A percentile compares a stretch with the other conserved stretches of the same genome.
These are phyloP conservation scores for Oidiodendron maius DNA, from an alignment of 495 filamentous ascomycete species.

Conservation along the genomic window DNA sequence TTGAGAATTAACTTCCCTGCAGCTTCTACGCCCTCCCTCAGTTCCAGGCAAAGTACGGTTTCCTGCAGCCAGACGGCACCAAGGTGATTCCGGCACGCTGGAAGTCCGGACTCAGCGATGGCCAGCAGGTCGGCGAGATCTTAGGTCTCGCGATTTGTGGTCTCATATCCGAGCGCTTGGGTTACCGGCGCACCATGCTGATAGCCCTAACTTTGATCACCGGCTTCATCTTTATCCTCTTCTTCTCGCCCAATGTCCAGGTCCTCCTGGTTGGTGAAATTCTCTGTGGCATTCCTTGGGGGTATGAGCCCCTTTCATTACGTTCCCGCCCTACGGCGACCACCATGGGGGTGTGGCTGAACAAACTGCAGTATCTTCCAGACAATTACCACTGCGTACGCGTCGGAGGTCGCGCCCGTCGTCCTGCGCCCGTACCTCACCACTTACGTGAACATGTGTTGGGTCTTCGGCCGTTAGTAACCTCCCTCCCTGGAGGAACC, in stretches of 20 bases:
- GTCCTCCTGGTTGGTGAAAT: slow-evolving; percentile 66
- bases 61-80: slow-evolving; percentile 42
- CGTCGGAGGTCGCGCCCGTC: slow-evolving; percentile 62
- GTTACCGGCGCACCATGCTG: slow-evolving; percentile 53
- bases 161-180: slow-evolving; percentile 64
- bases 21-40: slow-evolving; percentile 47
- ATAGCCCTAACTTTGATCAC: slow-evolving; percentile 53
- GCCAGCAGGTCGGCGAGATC: slow-evolving; percentile 57
- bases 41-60: slow-evolving; percentile 68
- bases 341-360: slow-evolving; percentile 53
- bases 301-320: no score
- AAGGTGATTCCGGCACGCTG: slow-evolving; percentile 68
- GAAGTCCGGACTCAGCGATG: slow-evolving; percentile 74
- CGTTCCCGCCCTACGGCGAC: no score
- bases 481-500: no score
- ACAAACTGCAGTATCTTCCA: slow-evolving; percentile 44
- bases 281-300: slow-evolving; percentile 55
- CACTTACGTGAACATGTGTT: slow-evolving; percentile 68
- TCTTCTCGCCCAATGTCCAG: slow-evolving; percentile 64
- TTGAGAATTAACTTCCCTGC: no score
- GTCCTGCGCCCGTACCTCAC: slow-evolving; percentile 60
- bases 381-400: slow-evolving; percentile 63
- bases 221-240: slow-evolving; percentile 66
- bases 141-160: slow-evolving; percentile 71
- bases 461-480: slow-evolving; percentile 60